A percentile compares a stretch with the other conserved stretches of the same genome.
phyloP scores from a whole-genome alignment of 805 yeast species.

The Candida sithepensis region DNA sequence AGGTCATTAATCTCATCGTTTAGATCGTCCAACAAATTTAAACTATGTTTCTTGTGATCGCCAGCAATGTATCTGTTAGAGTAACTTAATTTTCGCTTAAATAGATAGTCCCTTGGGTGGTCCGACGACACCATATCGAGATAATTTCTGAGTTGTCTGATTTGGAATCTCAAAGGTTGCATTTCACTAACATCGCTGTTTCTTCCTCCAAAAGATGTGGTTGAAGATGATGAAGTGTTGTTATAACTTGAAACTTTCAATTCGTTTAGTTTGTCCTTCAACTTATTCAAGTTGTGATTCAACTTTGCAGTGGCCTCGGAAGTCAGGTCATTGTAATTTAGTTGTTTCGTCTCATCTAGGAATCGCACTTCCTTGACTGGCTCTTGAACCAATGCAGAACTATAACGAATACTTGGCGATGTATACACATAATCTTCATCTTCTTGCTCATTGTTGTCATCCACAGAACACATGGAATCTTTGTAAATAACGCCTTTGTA shows the following conservation, averaged over 20 bases:
- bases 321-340: conserved; percentile 10
- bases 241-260: conserved; percentile 25
- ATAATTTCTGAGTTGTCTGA: conserved; percentile 29
- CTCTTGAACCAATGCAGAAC: conserved; percentile 2
- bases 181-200: conserved; percentile 27
- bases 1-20: conserved; percentile 23
- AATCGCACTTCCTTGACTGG: conserved; percentile 23
- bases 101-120: conserved; percentile 32
- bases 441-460: conserved; percentile 12
- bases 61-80: conserved; percentile 3
- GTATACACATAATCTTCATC: conserved; percentile 11
- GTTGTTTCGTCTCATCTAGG: conserved; percentile 16
- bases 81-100: conserved; percentile 26
- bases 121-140: conserved; percentile 30
- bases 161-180: conserved; percentile 34
- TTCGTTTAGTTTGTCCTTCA: conserved; percentile 28
- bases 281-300: conserved; percentile 24
- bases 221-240: conserved; percentile 8
- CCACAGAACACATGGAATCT: conserved; percentile 32
- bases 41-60: conserved; percentile 6
- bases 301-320: conserved; percentile 15
- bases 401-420: not conserved
- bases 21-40: conserved; percentile 27
- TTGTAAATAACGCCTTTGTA: conserved; percentile 36
- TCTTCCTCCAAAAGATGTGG: conserved; percentile 12